A percentile compares a stretch with the other conserved stretches of the same genome.
Evolutionary conservation across 2,329 filamentous ascomycete species (phyloP).

Genomic region (Alternaria conjuncta): DNA sequence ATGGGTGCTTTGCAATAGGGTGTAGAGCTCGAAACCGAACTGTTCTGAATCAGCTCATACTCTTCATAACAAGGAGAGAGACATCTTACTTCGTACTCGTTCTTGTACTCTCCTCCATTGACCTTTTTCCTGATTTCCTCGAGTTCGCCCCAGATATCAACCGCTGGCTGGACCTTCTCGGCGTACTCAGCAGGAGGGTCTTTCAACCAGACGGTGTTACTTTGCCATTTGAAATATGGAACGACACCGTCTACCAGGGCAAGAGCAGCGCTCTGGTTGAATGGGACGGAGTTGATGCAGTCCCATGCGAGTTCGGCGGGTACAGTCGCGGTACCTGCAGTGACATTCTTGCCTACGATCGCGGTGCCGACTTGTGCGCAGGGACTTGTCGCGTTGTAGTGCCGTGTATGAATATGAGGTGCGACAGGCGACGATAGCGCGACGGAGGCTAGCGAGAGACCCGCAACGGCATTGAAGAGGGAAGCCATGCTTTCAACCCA

Average conservation of each 20-base stretch:
- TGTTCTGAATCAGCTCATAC: conserved; percentile 15
- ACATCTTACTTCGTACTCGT: conserved; percentile 49
- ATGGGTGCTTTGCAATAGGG: conserved; percentile 61
- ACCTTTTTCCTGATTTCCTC: conserved; percentile 50
- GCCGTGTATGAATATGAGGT: conserved; percentile 28
- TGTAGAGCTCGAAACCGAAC: conserved; percentile 44
- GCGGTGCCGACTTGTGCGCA: conserved; percentile 43
- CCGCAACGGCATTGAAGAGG: conserved; percentile 25
- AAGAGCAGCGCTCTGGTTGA: conserved; percentile 52
- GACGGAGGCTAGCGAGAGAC: conserved; percentile 35
- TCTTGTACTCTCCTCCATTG: conserved; percentile 44
- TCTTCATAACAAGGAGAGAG: neutral
- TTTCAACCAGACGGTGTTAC: conserved; percentile 53
- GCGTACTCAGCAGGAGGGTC: conserved; percentile 55
- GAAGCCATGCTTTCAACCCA: conserved; percentile 32
- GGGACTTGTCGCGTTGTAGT: conserved; percentile 37
- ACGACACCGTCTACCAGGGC: conserved; percentile 52
- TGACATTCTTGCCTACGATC: conserved; percentile 32
- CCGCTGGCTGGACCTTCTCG: conserved; percentile 52
- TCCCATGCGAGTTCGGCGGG: conserved; percentile 54
- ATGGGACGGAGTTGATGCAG: conserved; percentile 54
- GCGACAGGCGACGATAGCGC: conserved; percentile 34
- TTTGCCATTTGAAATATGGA: conserved; percentile 57
- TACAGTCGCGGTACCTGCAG: conserved; percentile 45
- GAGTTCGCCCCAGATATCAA: conserved; percentile 51